Percentiles rank a stretch among this genome's conserved stretches.
Conservation (phyloP, 2,329 filamentous ascomycete species). For the Annulohypoxylon truncatum region DNA sequence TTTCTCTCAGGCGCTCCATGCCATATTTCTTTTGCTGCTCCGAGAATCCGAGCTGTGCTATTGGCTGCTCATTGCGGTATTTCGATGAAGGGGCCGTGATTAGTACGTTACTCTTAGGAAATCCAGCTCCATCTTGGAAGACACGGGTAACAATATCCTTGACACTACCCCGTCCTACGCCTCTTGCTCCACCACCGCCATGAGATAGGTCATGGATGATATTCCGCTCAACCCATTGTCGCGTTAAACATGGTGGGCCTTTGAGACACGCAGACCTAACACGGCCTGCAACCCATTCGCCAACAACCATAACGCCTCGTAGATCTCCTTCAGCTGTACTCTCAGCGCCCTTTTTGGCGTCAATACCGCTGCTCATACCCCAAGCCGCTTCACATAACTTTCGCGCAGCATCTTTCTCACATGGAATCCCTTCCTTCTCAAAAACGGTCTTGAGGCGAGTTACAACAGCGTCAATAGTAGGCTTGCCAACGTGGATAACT, state of each 20-base stretch:
- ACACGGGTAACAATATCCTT: constrained; percentile 83
- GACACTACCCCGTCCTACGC: constrained; percentile 75
- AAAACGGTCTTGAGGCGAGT: constrained; percentile 85
- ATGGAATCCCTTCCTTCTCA: constrained; percentile 86
- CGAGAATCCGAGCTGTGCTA: constrained; percentile 74
- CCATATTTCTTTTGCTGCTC: constrained; percentile 78
- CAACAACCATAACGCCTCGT: constrained; percentile 85
- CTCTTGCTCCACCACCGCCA: constrained; percentile 77
- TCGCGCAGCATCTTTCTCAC: constrained; percentile 88
- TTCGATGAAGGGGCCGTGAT: constrained; percentile 56
- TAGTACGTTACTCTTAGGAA: constrained; percentile 68
- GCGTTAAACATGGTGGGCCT: constrained; percentile 67
- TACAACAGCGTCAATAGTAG: constrained; percentile 86
- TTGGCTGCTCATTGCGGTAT: constrained; percentile 65
- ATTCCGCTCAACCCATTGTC: constrained; percentile 81
- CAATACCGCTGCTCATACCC: constrained; percentile 79
- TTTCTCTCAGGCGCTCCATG: constrained; percentile 77
- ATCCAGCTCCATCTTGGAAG: constrained; percentile 82
- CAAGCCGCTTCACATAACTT: constrained; percentile 85
- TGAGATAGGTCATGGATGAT: constrained; percentile 75
- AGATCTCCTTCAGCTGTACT: constrained; percentile 78
- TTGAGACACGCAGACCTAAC: constrained; percentile 63
- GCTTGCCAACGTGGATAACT: constrained; percentile 90
- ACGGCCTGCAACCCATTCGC: constrained; percentile 85
- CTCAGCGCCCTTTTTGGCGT: constrained; percentile 75